Evolutionary conservation across 2,329 filamentous ascomycete species (phyloP).

Genomic region (Hymenotorrendiella dingleyae): DNA sequence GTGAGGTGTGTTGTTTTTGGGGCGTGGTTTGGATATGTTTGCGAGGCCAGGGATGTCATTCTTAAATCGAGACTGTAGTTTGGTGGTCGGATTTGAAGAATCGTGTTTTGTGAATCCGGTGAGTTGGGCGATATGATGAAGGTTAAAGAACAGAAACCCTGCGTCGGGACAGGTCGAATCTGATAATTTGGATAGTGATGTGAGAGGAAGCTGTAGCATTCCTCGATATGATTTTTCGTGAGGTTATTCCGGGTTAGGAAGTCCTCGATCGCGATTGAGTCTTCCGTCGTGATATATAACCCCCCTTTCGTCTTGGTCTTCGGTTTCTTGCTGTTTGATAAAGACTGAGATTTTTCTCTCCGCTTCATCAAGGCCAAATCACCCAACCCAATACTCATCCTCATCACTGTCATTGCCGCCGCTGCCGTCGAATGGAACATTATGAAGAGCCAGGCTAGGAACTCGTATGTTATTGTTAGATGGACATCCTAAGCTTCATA

Average conservation of each 20-base stretch:
- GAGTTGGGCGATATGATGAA: too few relatives aligned
- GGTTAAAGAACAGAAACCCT: conserved; percentile 50
- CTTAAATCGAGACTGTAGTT: conserved; percentile 37
- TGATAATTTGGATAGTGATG: conserved; percentile 29
- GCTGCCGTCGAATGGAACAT: too few relatives aligned
- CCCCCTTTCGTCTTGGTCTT: too few relatives aligned
- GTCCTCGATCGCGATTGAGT: conserved; percentile 15
- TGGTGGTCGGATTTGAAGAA: conserved; percentile 45
- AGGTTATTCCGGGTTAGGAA: conserved; percentile 27
- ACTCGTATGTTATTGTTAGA: too few relatives aligned
- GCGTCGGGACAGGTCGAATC: conserved; percentile 33
- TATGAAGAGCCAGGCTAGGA: too few relatives aligned
- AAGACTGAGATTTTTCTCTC: too few relatives aligned
- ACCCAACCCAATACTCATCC: too few relatives aligned
- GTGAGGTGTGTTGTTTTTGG: conserved; percentile 37
- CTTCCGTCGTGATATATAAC: too few relatives aligned
- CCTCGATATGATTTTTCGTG: conserved; percentile 10
- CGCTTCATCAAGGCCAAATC: too few relatives aligned
- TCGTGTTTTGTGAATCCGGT: conserved; percentile 32
- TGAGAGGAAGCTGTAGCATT: conserved; percentile 32
- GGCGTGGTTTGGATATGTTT: conserved; percentile 37
- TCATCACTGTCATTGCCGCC: too few relatives aligned
- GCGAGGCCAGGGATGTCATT: conserved; percentile 34
- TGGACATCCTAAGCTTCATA: too few relatives aligned
- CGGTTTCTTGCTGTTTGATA: too few relatives aligned